Base-by-base conservation (phyloP, 2,329 filamentous ascomycete species). In the Coniochaeta pulveracea region DNA sequence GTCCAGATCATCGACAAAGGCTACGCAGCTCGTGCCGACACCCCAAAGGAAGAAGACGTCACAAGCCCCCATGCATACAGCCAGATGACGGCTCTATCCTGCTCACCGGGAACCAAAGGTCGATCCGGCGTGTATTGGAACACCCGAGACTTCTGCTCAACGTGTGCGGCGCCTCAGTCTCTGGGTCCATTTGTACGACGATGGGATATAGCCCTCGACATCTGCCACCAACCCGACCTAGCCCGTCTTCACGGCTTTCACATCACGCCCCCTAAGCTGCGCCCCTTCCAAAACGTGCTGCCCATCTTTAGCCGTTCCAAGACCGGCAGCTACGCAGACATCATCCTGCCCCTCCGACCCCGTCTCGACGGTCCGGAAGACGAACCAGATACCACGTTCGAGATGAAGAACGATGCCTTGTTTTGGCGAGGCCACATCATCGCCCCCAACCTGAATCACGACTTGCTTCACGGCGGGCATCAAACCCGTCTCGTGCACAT, bases 261-360 rank as follows among this genome's bases (percentile, higher is more conserved):
- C 49, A 63, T 82, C 25, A 74, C 71, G 0, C 71, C 79, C 0
- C 70, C 79, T 6, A 63, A 69, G 1, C 63, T 74, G 40, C 70
- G 72, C 31, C 70, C 76, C 0, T 69, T 79, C 1, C 68, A 73
- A 39, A 64, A 77, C 14, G 63, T 91, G 4, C 56, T 81, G 3
- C 85, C 85, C 0, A 61, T 91, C 9, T 91, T 91, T 55, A 82
- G 82, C 40, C 69, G 81, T 37, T 78, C 75, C 31, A 85, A 85
- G 45, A 73, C 78, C 2, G 64, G 71, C 27, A 76, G 76, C 4
- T 89, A 83, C 56, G 74, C 69, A 41, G 85, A 93, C 49, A 83
- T 93, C 21, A 55, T 88, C 15, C 80, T 86, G 34, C 84, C 85
- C 0, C 47, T 72, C 61, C 66, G 44, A 54, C 69, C 34, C 34